These are phyloP conservation scores for Boletus eberwhitei DNA, from an alignment of 768 basidiomycete species.

Conservation along the genomic window DNA sequence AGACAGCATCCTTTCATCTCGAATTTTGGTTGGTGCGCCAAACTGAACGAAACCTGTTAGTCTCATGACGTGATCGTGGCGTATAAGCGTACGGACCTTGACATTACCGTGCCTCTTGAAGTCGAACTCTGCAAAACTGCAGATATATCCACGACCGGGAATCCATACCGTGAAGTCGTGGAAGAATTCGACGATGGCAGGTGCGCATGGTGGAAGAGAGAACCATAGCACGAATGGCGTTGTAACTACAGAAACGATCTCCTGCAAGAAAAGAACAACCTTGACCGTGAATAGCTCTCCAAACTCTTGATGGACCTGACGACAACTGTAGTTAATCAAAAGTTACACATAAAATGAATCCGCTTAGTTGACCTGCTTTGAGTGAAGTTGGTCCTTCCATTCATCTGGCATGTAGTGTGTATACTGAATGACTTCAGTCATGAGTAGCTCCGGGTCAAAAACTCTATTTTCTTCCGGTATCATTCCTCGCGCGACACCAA, in stretches of 20 bases:
- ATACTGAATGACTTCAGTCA: constrained; percentile 88
- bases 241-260: constrained; percentile 84
- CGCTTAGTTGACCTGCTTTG: constrained; percentile 60
- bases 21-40: constrained; percentile 71
- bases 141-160: constrained; percentile 94
- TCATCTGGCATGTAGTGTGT: constrained; percentile 96
- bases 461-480: constrained; percentile 91
- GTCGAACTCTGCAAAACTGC: constrained; percentile 98
- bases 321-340: not conserved
- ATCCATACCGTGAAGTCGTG: constrained; percentile 97
- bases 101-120: constrained; percentile 93
- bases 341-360: not conserved
- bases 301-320: constrained; percentile 85
- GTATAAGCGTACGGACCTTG: constrained; percentile 49
- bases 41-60: constrained; percentile 45
- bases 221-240: constrained; percentile 95
- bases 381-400: constrained; percentile 88
- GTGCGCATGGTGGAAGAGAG: constrained; percentile 85
- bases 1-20: constrained; percentile 74
- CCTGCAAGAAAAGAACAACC: constrained; percentile 79
- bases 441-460: constrained; percentile 89
- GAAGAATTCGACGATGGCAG: constrained; percentile 95
- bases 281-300: constrained; percentile 94
- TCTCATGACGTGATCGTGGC: not conserved
- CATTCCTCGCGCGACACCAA: constrained; percentile 92